phyloP scores from a whole-genome alignment of 2,329 filamentous ascomycete genomes.

The Fusarium praegraminearum region DNA sequence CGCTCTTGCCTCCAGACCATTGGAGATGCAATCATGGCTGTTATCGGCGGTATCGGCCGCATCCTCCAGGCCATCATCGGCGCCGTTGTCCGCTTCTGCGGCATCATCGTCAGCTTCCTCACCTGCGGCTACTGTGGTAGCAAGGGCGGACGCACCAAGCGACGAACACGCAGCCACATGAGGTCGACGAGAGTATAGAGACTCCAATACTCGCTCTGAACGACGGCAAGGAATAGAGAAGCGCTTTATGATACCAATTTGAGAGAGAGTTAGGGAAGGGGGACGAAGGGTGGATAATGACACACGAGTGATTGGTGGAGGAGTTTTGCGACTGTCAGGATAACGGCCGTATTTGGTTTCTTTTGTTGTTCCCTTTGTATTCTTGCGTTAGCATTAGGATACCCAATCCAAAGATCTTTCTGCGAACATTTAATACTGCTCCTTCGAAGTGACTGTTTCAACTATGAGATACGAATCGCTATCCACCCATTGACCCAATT shows the following conservation, averaged over 20 bases:
- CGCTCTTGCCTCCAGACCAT: constrained; percentile 71
- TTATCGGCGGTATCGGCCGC: constrained; percentile 74
- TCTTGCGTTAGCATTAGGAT: constrained; percentile 44
- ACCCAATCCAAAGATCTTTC: constrained; percentile 43
- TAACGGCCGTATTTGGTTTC: constrained; percentile 29
- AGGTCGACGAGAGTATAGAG: constrained; percentile 34
- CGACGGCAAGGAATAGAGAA: not conserved
- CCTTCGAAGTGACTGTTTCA: not conserved
- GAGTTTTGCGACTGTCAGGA: constrained; percentile 27
- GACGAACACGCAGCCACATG: constrained; percentile 29
- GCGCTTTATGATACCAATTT: constrained; percentile 24
- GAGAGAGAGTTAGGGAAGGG: not conserved
- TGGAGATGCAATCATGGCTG: constrained; percentile 74
- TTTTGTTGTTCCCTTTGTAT: constrained; percentile 25
- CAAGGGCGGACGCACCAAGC: constrained; percentile 27
- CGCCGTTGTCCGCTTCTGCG: constrained; percentile 73
- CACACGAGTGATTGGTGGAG: not conserved
- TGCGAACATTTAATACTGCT: not conserved
- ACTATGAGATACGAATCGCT: no score
- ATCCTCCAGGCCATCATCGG: constrained; percentile 75
- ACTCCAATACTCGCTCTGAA: not conserved
- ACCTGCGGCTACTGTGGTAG: constrained; percentile 62
- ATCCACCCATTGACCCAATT: not conserved
- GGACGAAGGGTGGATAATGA: not conserved
- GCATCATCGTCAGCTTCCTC: constrained; percentile 75